Evolutionary conservation across 805 yeast genomes (phyloP).

Genomic region (Wickerhamiella slavikovae): DNA sequence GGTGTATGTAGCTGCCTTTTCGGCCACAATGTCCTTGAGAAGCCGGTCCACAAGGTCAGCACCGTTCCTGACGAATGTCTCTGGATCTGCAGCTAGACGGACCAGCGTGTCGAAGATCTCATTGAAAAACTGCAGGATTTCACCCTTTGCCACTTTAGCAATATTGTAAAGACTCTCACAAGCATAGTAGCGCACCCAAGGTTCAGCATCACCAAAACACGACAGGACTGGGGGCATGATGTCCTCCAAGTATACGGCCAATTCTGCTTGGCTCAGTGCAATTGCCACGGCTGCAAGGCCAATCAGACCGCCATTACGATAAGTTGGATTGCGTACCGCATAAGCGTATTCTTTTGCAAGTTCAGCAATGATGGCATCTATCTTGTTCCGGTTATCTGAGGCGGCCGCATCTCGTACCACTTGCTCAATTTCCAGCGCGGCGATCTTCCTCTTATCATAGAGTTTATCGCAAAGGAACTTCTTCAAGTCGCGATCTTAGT

Average conservation of each 20-base stretch:
- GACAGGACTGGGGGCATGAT: slow-evolving; percentile 87
- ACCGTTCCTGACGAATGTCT: slow-evolving; percentile 80
- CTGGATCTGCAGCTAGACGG: slow-evolving; percentile 74
- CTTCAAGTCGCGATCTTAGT: slow-evolving; percentile 36
- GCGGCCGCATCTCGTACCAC: slow-evolving; percentile 49
- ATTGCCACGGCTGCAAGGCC: slow-evolving; percentile 93
- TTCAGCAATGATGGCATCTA: slow-evolving; percentile 46
- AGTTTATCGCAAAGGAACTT: slow-evolving; percentile 54
- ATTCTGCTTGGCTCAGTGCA: slow-evolving; percentile 67
- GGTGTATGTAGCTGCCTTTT: slow-evolving; percentile 75
- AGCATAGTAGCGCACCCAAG: slow-evolving; percentile 91
- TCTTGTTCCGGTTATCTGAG: slow-evolving; percentile 36
- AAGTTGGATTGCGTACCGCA: slow-evolving; percentile 66
- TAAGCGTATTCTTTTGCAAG: slow-evolving; percentile 59
- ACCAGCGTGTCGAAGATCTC: slow-evolving; percentile 89
- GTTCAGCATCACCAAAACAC: slow-evolving; percentile 91
- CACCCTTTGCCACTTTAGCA: slow-evolving; percentile 93
- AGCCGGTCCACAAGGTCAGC: slow-evolving; percentile 82
- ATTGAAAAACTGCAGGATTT: slow-evolving; percentile 73
- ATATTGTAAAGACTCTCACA: slow-evolving; percentile 91
- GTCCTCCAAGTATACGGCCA: slow-evolving; percentile 62
- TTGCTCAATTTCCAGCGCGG: slow-evolving; percentile 47
- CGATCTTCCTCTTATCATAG: slow-evolving; percentile 58
- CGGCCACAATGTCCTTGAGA: slow-evolving; percentile 85
- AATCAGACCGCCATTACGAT: slow-evolving; percentile 87